phyloP scores from a whole-genome alignment of 441 rosid species.

The Cnidoscolus chayamansa region DNA sequence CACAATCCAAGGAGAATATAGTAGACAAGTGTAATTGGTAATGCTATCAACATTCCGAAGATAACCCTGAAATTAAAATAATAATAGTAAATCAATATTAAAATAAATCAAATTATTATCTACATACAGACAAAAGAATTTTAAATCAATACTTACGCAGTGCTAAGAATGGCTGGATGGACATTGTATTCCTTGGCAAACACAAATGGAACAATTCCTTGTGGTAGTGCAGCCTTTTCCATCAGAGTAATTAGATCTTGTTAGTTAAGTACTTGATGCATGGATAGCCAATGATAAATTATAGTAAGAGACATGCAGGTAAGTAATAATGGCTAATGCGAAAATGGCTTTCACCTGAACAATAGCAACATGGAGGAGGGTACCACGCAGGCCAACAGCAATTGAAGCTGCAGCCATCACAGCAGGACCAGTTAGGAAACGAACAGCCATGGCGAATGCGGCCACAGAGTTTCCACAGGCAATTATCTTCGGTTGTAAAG shows the following conservation, averaged over 20 bases:
- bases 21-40: constrained; percentile 72
- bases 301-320: too few relatives aligned
- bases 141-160: constrained; percentile 41
- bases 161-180: constrained; percentile 79
- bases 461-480: constrained; percentile 94
- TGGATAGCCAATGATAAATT: too few relatives aligned
- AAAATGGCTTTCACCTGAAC: constrained; percentile 59
- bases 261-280: background rate
- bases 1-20: constrained; percentile 78
- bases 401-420: constrained; percentile 92
- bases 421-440: constrained; percentile 90
- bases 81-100: background rate
- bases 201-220: constrained; percentile 84
- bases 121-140: too few relatives aligned
- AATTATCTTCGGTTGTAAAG: constrained; percentile 86
- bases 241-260: background rate
- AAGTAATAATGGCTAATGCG: background rate
- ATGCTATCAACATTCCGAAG: constrained; percentile 73
- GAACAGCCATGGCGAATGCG: constrained; percentile 74
- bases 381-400: constrained; percentile 79
- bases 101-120: too few relatives aligned
- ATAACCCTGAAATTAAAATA: constrained; percentile 46
- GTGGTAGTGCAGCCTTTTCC: constrained; percentile 68
- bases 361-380: constrained; percentile 80
- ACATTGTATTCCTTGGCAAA: constrained; percentile 79